A percentile compares a stretch with the other conserved stretches of the same genome.
Evolutionary conservation across 805 yeast species (phyloP).

Genomic region (Spathaspora girioi): DNA sequence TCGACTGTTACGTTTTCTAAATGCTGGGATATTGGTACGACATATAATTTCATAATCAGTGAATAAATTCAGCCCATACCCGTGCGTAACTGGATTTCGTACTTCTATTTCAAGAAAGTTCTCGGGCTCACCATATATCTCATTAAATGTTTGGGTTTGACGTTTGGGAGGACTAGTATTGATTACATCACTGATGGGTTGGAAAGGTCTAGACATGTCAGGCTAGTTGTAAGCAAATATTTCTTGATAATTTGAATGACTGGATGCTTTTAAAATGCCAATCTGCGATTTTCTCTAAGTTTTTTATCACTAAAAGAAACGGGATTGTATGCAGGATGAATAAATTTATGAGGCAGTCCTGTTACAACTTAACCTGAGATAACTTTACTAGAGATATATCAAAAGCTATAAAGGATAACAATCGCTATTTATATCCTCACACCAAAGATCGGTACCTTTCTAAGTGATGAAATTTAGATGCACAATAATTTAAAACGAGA

Average conservation of each 20-base stretch:
- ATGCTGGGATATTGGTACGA: conserved; percentile 87
- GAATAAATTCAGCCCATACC: conserved; percentile 59
- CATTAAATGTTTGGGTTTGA: conserved; percentile 63
- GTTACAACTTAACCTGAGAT: too few relatives aligned
- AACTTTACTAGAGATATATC: too few relatives aligned
- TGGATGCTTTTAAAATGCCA: too few relatives aligned
- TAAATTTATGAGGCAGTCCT: too few relatives aligned
- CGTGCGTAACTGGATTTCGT: conserved; percentile 74
- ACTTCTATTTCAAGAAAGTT: conserved; percentile 91
- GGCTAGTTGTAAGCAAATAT: background rate
- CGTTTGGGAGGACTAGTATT: conserved; percentile 34
- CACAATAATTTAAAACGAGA: too few relatives aligned
- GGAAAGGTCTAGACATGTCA: conserved; percentile 36
- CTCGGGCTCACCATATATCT: conserved; percentile 91
- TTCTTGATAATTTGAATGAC: too few relatives aligned
- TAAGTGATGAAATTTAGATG: too few relatives aligned
- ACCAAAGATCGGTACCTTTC: too few relatives aligned
- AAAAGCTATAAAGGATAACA: too few relatives aligned
- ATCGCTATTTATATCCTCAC: too few relatives aligned
- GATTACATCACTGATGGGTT: conserved; percentile 41
- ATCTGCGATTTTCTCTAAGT: background rate
- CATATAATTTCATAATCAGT: conserved; percentile 92
- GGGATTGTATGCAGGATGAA: too few relatives aligned
- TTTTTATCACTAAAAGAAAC: too few relatives aligned
- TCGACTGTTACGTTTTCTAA: conserved; percentile 55